Percentiles rank a stretch among this genome's conserved stretches.
These are phyloP conservation scores for Rhododendron williamsianum DNA, from an alignment of 148 eudicot genomes.

Conservation along the genomic window DNA sequence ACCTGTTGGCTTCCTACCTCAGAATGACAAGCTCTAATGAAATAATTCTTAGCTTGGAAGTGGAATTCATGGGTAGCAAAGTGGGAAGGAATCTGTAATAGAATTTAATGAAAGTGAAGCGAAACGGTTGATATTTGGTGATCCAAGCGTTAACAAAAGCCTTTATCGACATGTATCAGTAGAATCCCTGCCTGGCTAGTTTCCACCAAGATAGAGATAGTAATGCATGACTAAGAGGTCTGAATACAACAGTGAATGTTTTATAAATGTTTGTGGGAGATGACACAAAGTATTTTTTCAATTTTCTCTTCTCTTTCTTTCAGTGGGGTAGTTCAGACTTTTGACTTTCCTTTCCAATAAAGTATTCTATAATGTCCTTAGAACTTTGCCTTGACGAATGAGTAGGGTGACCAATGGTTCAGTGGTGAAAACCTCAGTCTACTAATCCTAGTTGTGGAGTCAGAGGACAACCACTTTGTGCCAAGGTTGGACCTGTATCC, in stretches of 20 bases:
- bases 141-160: background rate
- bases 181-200: background rate
- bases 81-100: background rate
- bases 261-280: background rate
- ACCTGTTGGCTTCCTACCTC: background rate
- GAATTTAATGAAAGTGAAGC: background rate
- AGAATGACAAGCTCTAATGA: background rate
- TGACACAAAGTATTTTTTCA: background rate
- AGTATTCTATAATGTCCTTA: background rate
- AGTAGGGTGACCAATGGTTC: background rate
- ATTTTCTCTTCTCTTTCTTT: too few relatives aligned
- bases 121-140: background rate
- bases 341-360: background rate
- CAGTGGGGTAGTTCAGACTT: background rate
- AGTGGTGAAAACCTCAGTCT: background rate
- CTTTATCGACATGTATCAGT: background rate
- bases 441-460: background rate
- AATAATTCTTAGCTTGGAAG: background rate
- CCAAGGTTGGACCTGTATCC: background rate
- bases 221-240: conserved; percentile 2
- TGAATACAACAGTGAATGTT: conserved; percentile 1
- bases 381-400: background rate
- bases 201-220: background rate
- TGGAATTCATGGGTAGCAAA: too few relatives aligned
- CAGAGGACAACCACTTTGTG: background rate